phyloP scores from a whole-genome alignment of 2,329 filamentous ascomycete genomes.

The Phaeosphaeria sp. region DNA sequence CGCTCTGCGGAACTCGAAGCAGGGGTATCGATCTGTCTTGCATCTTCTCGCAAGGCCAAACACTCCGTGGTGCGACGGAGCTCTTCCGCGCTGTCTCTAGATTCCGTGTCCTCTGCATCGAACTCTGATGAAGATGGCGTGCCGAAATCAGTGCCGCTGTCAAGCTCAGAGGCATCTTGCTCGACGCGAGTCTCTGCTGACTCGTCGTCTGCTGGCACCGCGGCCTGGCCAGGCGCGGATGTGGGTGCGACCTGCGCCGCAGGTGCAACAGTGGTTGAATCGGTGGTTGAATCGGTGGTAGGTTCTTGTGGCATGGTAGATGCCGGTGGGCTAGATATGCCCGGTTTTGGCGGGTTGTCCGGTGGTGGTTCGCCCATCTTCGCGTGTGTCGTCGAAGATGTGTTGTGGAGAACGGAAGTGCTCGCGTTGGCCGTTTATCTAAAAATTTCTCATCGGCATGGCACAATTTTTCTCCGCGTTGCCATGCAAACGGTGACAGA shows the following conservation, averaged over 20 bases:
- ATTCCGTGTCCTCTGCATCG: not conserved
- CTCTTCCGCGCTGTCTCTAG: not conserved
- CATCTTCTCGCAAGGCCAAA: not conserved
- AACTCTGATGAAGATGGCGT: not conserved
- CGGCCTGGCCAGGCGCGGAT: not conserved
- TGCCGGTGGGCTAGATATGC: not conserved
- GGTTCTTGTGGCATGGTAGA: not conserved
- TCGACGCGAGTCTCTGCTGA: not conserved
- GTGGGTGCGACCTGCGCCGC: not conserved
- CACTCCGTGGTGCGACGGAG: no score
- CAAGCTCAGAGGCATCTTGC: not conserved
- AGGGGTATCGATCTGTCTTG: not conserved
- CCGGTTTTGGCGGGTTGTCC: not conserved
- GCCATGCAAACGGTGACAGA: not conserved
- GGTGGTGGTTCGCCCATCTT: not conserved
- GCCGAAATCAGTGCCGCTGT: not conserved
- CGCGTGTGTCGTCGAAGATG: not conserved
- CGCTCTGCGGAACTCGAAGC: not conserved
- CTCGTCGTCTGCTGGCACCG: not conserved
- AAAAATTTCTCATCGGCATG: not conserved
- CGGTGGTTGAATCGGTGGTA: not conserved
- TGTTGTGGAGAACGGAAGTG: not conserved
- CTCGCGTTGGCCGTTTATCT: not conserved
- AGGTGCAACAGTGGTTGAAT: not conserved
- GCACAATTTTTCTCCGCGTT: not conserved